Base-by-base conservation (phyloP, 495 filamentous ascomycete genomes). In the Hyaloscypha variabilis region DNA sequence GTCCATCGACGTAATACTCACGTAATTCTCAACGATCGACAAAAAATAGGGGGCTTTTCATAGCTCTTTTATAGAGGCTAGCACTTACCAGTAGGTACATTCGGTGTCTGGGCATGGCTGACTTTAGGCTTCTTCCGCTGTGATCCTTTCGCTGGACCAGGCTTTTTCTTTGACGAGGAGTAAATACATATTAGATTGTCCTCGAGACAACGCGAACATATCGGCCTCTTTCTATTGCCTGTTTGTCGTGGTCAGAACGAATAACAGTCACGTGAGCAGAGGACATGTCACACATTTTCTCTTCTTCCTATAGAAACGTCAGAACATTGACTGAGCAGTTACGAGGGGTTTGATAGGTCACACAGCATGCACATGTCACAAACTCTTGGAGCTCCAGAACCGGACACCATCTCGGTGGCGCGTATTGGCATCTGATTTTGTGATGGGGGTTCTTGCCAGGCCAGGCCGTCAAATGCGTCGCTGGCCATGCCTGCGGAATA, bases 81-180 rank as follows among this genome's bases (percentile, higher is more conserved):
- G n/a, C n/a, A n/a, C n/a, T n/a, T n/a, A n/a, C n/a, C 23, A 42
- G 29, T 17, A n/a, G 24, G 21, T 53, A 23, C 10, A 23, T 8
- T 6, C 50, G 50, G 8, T 11, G 8, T 53, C 8, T 8, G 14
- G 8, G 50, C 50, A 53, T 53, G 10, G 17, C 21, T 13, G 6
- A 23, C 8, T 42, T 39, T 60, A 24, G 29, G 42, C 57, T 56
- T 34, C 63, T 49, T 63, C n/a, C 39, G 31, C 8, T 61, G 56
- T 30, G 62, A 39, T 3, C 69, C 69, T 53, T 69, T 64, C 1
- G 68, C 60, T 19, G 72, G 72, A 6, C 72, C 72, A 11, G 72
- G 73, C 57, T 72, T 75, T 60, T 66, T 69, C 51, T 61, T 69
- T 42, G 58, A 58, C 29, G 39, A 67, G 6, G 68, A 71, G 62